phyloP scores from a whole-genome alignment of 768 basidiomycete genomes.

The Hericium coralloides region DNA sequence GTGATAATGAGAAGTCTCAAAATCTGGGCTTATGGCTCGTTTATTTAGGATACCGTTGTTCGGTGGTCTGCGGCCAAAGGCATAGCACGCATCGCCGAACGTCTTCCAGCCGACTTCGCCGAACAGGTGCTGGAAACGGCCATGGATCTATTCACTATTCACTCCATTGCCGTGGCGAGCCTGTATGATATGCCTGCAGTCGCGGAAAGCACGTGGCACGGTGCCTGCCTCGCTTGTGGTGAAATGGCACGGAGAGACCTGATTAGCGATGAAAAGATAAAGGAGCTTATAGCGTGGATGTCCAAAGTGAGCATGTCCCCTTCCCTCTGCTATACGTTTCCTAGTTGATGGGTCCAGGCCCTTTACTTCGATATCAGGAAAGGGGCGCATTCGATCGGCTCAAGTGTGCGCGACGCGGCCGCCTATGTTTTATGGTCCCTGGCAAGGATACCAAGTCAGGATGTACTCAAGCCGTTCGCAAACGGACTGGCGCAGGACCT shows the following conservation, averaged over 20 bases:
- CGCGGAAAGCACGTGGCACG: slow-evolving; percentile 92
- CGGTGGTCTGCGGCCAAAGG: slow-evolving; percentile 95
- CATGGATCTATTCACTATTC: slow-evolving; percentile 67
- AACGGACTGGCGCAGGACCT: slow-evolving; percentile 58
- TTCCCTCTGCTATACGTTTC: slow-evolving; percentile 1
- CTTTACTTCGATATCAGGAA: slow-evolving; percentile 88
- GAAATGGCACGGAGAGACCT: slow-evolving; percentile 85
- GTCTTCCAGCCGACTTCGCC: slow-evolving; percentile 67
- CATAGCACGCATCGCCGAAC: slow-evolving; percentile 73
- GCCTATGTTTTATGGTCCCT: slow-evolving; percentile 94
- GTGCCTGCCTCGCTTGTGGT: slow-evolving; percentile 84
- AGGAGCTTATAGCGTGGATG: slow-evolving; percentile 67
- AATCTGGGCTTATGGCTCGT: slow-evolving; percentile 3
- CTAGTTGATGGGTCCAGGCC: slow-evolving; percentile 41
- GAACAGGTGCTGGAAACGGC: slow-evolving; percentile 79
- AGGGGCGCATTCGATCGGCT: slow-evolving; percentile 88
- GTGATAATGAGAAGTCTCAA: slow-evolving; percentile 1
- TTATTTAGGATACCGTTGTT: slow-evolving; percentile 78
- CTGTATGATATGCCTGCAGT: slow-evolving; percentile 65
- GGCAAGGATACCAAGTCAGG: slow-evolving; percentile 63
- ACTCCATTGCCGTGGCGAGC: slow-evolving; percentile 53
- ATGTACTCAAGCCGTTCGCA: slow-evolving; percentile 52
- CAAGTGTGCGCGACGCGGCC: slow-evolving; percentile 90
- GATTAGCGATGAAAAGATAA: slow-evolving; percentile 46
- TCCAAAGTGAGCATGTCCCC: slow-evolving; percentile 46